Base-by-base conservation (phyloP, 2,329 filamentous ascomycete species). In the Monosporascus sp. region DNA sequence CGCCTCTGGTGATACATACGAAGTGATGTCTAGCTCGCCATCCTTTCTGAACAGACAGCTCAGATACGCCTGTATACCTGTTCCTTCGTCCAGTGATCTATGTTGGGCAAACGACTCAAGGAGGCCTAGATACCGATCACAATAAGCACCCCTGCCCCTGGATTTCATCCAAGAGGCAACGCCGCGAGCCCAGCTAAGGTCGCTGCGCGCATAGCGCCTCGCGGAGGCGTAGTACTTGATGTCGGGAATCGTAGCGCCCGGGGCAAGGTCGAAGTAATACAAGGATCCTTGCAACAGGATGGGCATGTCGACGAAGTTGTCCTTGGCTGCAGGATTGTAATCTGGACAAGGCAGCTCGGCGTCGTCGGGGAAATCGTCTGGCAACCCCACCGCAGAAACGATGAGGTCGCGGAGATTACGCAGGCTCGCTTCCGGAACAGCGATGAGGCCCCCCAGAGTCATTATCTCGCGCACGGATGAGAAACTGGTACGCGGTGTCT, bases 11-110 rank as follows among this genome's bases (percentile, higher is more conserved):
- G 22, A 22, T 22, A 43, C 45, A 50, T 50, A 50, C 37, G 55
- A 48, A 5, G 57, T 47, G 15, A 60, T 44, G 24, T 53, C 53
- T 18, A 47, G 48, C 41, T 58, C 55, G 5, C 55, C 57, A 17
- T 49, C 51, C 6, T 48, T 31, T 17, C 18, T 37, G 17, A 48
- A 27, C 8, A 48, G 22, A 18, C 27, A 48, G 24, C 47, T 48
- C 17, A 48, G 6, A 31, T 48, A 48, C 17, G 24, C 6, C 3
- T 48, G 47, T 18, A 31, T 31, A 17, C 47, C 47, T n/a, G 31
- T 48, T 17, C 47, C n/a, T n/a, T 48, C 27, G 6, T 48, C 22
- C 47, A 48, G 17, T 6, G 18, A 20, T 7, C 47, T 24, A n/a
- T 48, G 47, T n/a, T 48, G 9, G 6, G 8, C 22, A 22, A 22